Evolutionary conservation across 371 early-diverging fungal species (phyloP).

Genomic region (Dinochytrium kinnereticum): DNA sequence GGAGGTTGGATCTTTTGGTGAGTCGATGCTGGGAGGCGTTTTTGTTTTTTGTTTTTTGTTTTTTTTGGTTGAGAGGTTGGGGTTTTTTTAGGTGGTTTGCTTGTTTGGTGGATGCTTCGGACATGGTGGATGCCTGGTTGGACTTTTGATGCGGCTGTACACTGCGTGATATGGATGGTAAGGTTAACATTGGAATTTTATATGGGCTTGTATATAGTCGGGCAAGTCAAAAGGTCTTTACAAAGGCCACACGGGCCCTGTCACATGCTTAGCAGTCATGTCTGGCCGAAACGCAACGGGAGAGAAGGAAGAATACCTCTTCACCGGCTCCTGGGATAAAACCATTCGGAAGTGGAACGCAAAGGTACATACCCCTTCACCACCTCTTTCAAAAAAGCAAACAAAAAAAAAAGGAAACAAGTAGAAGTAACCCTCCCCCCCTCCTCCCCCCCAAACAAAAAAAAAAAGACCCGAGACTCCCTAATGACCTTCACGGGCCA

Average conservation of each 20-base stretch:
- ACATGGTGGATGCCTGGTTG: too few relatives aligned
- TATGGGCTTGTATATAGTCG: conserved; percentile 50
- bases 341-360: conserved; percentile 72
- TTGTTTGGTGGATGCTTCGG: too few relatives aligned
- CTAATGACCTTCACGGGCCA: conserved; percentile 65
- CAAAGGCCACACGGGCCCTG: conserved; percentile 83
- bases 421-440: too few relatives aligned
- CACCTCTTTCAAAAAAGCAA: background rate
- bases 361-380: conserved; percentile 49
- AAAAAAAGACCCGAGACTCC: conserved; percentile 57
- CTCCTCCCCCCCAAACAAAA: background rate
- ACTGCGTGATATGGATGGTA: too few relatives aligned
- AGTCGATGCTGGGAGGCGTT: background rate
- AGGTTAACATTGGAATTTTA: background rate
- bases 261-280: conserved; percentile 66
- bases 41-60: too few relatives aligned
- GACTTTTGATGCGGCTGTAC: too few relatives aligned
- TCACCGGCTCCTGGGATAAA: conserved; percentile 86
- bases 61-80: too few relatives aligned
- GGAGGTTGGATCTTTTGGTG: conserved; percentile 63
- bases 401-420: too few relatives aligned
- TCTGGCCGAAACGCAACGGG: conserved; percentile 37
- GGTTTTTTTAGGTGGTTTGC: too few relatives aligned
- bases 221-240: conserved; percentile 65
- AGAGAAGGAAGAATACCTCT: conserved; percentile 52